A percentile compares a stretch with the other conserved stretches of the same genome.
Conservation (phyloP, 148 eudicot genomes). For the Cornus controversa region DNA sequence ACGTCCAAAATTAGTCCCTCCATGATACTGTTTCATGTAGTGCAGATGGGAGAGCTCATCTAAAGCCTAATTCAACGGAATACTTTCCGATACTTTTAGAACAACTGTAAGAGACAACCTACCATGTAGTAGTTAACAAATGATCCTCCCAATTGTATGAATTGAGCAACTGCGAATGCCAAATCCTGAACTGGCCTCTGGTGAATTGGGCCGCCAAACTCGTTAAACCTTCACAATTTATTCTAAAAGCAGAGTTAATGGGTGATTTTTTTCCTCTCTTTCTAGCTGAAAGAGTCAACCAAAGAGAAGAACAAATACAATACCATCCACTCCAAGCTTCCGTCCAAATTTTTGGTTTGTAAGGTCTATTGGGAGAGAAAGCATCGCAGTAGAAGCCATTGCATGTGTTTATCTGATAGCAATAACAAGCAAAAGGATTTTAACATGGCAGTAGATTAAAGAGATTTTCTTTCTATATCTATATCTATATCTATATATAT, state of each 20-base stretch:
- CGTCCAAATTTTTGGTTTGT: constrained; percentile 87
- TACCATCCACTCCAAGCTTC: constrained; percentile 99
- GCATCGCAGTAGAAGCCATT: constrained; percentile 89
- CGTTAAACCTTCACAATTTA: constrained; percentile 59
- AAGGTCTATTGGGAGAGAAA: constrained; percentile 73
- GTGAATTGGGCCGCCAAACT: constrained; percentile 72
- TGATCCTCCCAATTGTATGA: constrained; percentile 88
- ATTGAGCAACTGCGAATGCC: constrained; percentile 83
- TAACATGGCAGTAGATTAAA: no score
- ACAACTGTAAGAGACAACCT: constrained; percentile 7
- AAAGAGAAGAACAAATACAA: background rate
- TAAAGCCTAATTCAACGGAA: background rate
- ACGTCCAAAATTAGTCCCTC: constrained; percentile 91
- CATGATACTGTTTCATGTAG: constrained; percentile 64
- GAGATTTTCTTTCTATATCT: no score
- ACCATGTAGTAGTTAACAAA: constrained; percentile 94
- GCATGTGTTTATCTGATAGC: constrained; percentile 79
- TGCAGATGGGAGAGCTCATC: background rate
- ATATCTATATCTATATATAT: no score
- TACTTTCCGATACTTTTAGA: background rate
- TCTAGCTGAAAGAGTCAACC: no score
- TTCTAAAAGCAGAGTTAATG: constrained; percentile 4
- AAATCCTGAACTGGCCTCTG: constrained; percentile 89
- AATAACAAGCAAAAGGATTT: constrained; percentile 3
- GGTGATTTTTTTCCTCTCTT: background rate